A percentile compares a stretch with the other conserved stretches of the same genome.
These are phyloP conservation scores for Claviceps arundinis DNA, from an alignment of 2,329 filamentous ascomycete genomes.

Conservation along the genomic window DNA sequence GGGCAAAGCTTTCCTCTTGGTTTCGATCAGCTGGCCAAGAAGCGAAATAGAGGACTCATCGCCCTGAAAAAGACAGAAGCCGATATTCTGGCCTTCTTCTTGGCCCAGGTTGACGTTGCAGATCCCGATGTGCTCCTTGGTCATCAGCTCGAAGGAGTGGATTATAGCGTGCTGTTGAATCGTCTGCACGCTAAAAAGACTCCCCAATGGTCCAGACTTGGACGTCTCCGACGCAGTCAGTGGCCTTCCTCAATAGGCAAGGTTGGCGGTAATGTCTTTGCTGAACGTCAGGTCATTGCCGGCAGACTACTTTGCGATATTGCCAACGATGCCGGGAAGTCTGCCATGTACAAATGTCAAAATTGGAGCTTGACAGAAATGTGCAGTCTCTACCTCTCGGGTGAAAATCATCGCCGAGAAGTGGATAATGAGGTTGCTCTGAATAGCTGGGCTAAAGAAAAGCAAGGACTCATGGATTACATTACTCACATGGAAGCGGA, in stretches of 20 bases:
- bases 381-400: constrained; percentile 77
- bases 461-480: constrained; percentile 83
- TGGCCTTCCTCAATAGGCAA: constrained; percentile 86
- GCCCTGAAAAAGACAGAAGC: constrained; percentile 73
- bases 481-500: constrained; percentile 88
- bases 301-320: constrained; percentile 87
- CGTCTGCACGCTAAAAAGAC: constrained; percentile 83
- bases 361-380: constrained; percentile 98
- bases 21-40: constrained; percentile 63
- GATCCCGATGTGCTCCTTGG: constrained; percentile 92
- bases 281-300: constrained; percentile 77
- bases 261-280: constrained; percentile 79
- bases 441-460: constrained; percentile 66
- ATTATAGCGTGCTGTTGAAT: constrained; percentile 81
- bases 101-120: constrained; percentile 74
- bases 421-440: constrained; percentile 80
- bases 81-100: constrained; percentile 74
- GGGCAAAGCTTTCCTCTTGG: constrained; percentile 67
- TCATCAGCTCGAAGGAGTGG: constrained; percentile 92
- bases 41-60: constrained; percentile 62
- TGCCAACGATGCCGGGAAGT: constrained; percentile 93
- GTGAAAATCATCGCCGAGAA: constrained; percentile 61
- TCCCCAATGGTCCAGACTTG: constrained; percentile 87
- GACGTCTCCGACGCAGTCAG: constrained; percentile 64
- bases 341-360: constrained; percentile 91